phyloP scores from a whole-genome alignment of 345 rosid genomes.

The Eucalyptus paniculata region DNA sequence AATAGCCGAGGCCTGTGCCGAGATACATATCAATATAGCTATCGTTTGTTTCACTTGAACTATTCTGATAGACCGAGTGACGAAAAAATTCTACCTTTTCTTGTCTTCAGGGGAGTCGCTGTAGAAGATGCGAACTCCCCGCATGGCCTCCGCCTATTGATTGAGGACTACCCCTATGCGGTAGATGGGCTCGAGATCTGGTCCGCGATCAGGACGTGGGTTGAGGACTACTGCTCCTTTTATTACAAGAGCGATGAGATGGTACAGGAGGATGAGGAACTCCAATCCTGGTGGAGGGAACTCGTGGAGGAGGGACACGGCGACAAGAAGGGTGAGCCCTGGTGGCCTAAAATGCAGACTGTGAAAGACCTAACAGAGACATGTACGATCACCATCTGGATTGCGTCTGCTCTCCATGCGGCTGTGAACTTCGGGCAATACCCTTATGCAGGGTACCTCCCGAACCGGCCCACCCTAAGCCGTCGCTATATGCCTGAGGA shows the following conservation, averaged over 20 bases:
- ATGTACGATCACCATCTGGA: slow-evolving; percentile 30
- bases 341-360: slow-evolving; percentile 35
- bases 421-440: slow-evolving; percentile 34
- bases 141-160: slow-evolving; percentile 13
- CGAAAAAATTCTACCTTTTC: not conserved
- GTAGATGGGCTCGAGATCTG: slow-evolving; percentile 42
- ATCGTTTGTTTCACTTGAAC: not conserved
- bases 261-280: slow-evolving; percentile 13
- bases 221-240: slow-evolving; percentile 17
- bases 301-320: slow-evolving; percentile 25
- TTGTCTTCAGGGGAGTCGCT: slow-evolving; percentile 24
- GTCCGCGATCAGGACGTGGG: slow-evolving; percentile 31
- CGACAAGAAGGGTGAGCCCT: slow-evolving; percentile 20
- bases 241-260: slow-evolving; percentile 14
- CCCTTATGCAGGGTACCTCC: slow-evolving; percentile 32
- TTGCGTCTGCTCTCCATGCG: slow-evolving; percentile 33
- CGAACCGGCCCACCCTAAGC: slow-evolving; percentile 25
- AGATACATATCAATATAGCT: not conserved
- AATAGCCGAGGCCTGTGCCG: rapidly evolving
- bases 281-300: slow-evolving; percentile 41
- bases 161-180: slow-evolving; percentile 27
- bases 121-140: slow-evolving; percentile 10
- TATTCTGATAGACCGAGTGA: not conserved
- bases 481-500: slow-evolving; percentile 22
- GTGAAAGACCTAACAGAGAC: slow-evolving; percentile 13